Conservation (phyloP, 805 yeast species). For the Yarrowia deformans region DNA sequence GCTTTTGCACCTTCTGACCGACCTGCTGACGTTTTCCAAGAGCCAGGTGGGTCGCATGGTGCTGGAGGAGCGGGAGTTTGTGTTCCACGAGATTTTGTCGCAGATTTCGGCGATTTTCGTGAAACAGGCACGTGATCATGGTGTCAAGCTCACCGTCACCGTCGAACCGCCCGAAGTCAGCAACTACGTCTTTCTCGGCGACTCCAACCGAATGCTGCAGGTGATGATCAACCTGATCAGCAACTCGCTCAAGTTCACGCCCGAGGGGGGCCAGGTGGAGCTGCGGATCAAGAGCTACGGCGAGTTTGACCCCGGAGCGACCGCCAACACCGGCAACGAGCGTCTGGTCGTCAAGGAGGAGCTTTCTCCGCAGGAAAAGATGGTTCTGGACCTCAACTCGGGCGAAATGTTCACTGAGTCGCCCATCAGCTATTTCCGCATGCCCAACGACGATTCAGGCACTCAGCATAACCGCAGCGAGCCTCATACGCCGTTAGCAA, state of each 20-base stretch:
- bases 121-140: conserved; percentile 60
- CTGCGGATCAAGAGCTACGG: conserved; percentile 36
- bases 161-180: conserved; percentile 59
- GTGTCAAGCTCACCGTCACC: conserved; percentile 69
- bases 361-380: conserved; percentile 1
- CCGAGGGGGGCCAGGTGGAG: conserved; percentile 55
- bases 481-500: conserved; percentile 30
- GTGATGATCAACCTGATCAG: conserved; percentile 89
- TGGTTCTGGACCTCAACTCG: conserved; percentile 30
- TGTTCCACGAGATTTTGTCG: conserved; percentile 73
- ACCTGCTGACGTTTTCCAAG: conserved; percentile 85
- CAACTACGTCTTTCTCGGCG: conserved; percentile 77
- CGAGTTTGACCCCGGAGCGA: conserved; percentile 36
- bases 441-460: not conserved
- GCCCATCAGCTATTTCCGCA: conserved; percentile 17
- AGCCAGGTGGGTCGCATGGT: conserved; percentile 85
- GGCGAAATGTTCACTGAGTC: conserved; percentile 36
- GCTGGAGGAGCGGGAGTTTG: conserved; percentile 79
- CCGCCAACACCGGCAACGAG: conserved; percentile 32
- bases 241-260: conserved; percentile 90
- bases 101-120: conserved; percentile 84
- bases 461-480: not conserved
- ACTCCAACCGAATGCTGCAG: conserved; percentile 86
- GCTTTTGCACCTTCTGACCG: conserved; percentile 85
- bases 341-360: conserved; percentile 30